Base-by-base conservation (phyloP, 2,329 filamentous ascomycete genomes). In the Trichophyton benhamiae region DNA sequence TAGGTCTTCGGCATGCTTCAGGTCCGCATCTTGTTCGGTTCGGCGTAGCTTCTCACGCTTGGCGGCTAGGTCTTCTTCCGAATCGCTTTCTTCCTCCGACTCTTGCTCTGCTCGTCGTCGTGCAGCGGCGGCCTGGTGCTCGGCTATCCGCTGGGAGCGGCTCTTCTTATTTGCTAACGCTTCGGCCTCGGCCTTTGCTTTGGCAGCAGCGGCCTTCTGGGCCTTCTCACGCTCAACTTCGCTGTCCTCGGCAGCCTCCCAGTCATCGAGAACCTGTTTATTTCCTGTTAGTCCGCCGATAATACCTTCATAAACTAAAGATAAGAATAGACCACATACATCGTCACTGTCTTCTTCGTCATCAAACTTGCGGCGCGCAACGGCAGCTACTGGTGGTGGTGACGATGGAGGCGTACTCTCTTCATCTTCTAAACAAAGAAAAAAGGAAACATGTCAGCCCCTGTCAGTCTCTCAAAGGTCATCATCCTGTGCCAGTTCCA, bases 211-310 rank as follows among this genome's bases (percentile, higher is more conserved):
- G 58, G 86, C 90, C 78, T 92, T 94, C 76, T 88, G 88, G 30
- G 84, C 89, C 81, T 97, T 99, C 77, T 96, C 91, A 70, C 91
- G 88, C 80, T 99, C 94, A 69, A 86, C 92, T 70, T 99, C 94
- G 64, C 91, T 96, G 78, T 99, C 94, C 72, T 97, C 94, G 68
- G 89, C 91, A 62, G 89, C 92, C 71, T 97, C 91, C 94, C 94
- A 99, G 38, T 89, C 92, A 63, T 99, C 94, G 71, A 96, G 83
- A 62, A 97, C 89, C 87, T 96, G 66, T 62, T 52, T 38, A 22
- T 13, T 3, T 38, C 13, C 6, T 41, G 42, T 48, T 20, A 58
- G 41, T 27, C 49, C 30, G 11, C 33, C 3, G 9, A 13, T n/a
- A 17, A 13, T 2, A 38, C 44, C 15, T 49, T 15, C 25, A 49